Conservation (phyloP, 139 green algal species). For the Pleodorina starrii region DNA sequence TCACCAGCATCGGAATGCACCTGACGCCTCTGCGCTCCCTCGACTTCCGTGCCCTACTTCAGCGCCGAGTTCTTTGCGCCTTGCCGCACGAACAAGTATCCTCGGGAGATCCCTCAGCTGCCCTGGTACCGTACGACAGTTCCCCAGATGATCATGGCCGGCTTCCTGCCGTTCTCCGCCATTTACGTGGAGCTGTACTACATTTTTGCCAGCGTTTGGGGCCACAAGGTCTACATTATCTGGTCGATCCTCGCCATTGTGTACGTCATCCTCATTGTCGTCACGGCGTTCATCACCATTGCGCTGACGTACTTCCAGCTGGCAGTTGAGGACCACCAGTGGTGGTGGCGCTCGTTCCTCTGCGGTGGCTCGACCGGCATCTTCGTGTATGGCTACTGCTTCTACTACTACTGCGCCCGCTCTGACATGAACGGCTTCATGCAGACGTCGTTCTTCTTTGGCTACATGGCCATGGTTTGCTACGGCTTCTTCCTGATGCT, state of each 20-base stretch:
- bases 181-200: slow-evolving; percentile 99
- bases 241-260: slow-evolving; percentile 96
- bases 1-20: too few relatives aligned
- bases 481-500: slow-evolving; percentile 86
- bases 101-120: slow-evolving; percentile 88
- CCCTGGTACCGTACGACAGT: slow-evolving; percentile 91
- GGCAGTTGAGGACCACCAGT: slow-evolving; percentile 84
- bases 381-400: slow-evolving; percentile 97
- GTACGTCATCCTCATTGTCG: slow-evolving; percentile 92
- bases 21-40: too few relatives aligned
- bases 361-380: slow-evolving; percentile 95
- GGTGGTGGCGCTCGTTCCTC: slow-evolving; percentile 95
- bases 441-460: slow-evolving; percentile 91
- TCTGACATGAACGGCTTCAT: slow-evolving; percentile 90
- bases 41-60: too few relatives aligned
- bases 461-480: slow-evolving; percentile 87
- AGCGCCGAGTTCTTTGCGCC: slow-evolving; percentile 72
- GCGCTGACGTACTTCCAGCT: slow-evolving; percentile 98
- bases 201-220: slow-evolving; percentile 97
- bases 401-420: slow-evolving; percentile 95
- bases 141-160: slow-evolving; percentile 95
- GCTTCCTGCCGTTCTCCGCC: slow-evolving; percentile 95
- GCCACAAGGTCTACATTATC: slow-evolving; percentile 98
- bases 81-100: slow-evolving; percentile 94
- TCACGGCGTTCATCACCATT: slow-evolving; percentile 96